Evolutionary conservation across 1,139 yeast genomes (phyloP).

Genomic region (Geotrichum candidum): DNA sequence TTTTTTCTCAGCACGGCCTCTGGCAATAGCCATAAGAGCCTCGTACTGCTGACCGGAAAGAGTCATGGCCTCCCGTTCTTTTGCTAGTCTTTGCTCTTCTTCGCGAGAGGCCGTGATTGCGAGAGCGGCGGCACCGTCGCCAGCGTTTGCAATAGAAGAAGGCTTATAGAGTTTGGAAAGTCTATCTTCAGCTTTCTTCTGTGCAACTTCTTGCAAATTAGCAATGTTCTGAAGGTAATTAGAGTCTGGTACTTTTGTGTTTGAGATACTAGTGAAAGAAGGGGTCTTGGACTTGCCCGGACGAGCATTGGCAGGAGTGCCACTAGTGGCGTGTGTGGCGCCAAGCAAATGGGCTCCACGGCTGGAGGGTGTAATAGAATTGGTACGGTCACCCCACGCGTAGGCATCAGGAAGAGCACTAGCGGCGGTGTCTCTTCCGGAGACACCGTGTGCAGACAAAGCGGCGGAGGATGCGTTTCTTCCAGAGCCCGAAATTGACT

Average conservation of each 20-base stretch:
- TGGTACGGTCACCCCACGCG: conserved; percentile 29
- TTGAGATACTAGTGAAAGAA: conserved; percentile 11
- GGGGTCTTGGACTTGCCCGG: conserved; percentile 18
- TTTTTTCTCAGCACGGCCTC: conserved; percentile 32
- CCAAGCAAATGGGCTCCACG: conserved; percentile 14
- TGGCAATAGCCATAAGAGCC: conserved; percentile 34
- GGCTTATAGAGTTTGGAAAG: conserved; percentile 29
- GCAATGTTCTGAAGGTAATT: conserved; percentile 21
- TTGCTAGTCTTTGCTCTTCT: conserved; percentile 19
- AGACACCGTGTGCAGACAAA: conserved; percentile 27
- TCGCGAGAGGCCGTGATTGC: conserved; percentile 17
- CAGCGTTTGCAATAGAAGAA: conserved; percentile 20
- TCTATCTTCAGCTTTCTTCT: conserved; percentile 32
- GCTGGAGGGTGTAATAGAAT: conserved; percentile 10
- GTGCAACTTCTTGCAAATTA: conserved; percentile 32
- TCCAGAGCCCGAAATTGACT: conserved; percentile 16
- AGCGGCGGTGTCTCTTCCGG: conserved; percentile 35
- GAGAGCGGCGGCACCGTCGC: conserved; percentile 16
- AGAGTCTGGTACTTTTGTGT: conserved; percentile 9
- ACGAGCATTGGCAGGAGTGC: conserved; percentile 15
- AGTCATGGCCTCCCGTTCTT: conserved; percentile 36
- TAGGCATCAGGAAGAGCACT: conserved; percentile 35
- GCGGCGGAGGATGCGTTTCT: conserved; percentile 30
- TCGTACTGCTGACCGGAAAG: conserved; percentile 31
- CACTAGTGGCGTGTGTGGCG: conserved; percentile 17